These are phyloP conservation scores for Lactifluus subvellereus DNA, from an alignment of 768 basidiomycete genomes.

Conservation along the genomic window DNA sequence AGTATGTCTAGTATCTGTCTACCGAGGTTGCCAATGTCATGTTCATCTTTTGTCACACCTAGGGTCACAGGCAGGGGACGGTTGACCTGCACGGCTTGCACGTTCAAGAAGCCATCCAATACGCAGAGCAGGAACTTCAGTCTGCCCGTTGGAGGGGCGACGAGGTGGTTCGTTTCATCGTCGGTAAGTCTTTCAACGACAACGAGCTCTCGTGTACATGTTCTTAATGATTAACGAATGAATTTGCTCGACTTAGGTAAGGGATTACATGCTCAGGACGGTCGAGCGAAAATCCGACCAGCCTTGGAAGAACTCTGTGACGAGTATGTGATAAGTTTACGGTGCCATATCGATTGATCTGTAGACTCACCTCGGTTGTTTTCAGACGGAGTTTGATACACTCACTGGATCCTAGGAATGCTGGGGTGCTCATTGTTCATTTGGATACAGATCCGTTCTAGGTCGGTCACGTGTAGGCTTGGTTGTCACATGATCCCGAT, in stretches of 20 bases:
- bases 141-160: background rate
- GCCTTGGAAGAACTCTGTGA: background rate
- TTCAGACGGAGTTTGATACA: background rate
- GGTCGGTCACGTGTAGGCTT: no score
- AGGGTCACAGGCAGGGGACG: constrained; percentile 1
- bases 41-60: background rate
- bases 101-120: constrained; percentile 4
- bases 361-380: background rate
- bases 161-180: constrained; percentile 1
- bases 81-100: constrained; percentile 17
- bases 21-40: background rate
- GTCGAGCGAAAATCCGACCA: constrained; percentile 7
- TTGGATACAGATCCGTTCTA: background rate
- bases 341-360: background rate
- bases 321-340: background rate
- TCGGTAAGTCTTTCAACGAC: background rate
- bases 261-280: background rate
- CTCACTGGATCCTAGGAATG: constrained; percentile 2
- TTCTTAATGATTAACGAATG: background rate
- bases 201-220: background rate
- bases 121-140: constrained; percentile 1
- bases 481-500: background rate
- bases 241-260: background rate
- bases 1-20: background rate
- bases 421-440: constrained; percentile 6